Evolutionary conservation across 2,329 filamentous ascomycete species (phyloP), one percentile per base, ranked within the genome.

Genomic region (Celoporthe dispersa): DNA sequence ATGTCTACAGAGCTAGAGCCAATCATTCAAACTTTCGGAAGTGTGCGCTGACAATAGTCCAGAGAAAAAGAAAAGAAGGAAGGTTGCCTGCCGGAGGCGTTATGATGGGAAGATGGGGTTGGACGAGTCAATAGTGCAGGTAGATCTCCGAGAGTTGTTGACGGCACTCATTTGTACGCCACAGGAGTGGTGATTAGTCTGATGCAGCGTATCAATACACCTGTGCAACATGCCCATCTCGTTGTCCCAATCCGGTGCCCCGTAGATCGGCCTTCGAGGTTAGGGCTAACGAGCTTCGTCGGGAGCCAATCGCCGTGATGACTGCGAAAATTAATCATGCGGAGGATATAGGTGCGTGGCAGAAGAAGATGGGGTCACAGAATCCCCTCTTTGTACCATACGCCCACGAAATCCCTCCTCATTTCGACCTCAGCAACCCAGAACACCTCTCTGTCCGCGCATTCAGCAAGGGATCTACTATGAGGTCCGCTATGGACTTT

Each of bases 311-410:
- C 16, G 28, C 12, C n/a, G 51, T 48, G 12, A 66, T 66, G 64
- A 35, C 35, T 12, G 28, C 35, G 19, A 44, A 28, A 25, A 60
- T 25, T 19, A 28, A 59, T 6, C 35, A 60, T 9, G 51, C 1
- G 11, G 51, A 35, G 14, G 35, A 66, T 25, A 48, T 37, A 7
- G 53, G 37, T 16, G 51, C 44, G 19, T 51, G 55, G 64, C 31
- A 31, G 37, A 37, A 12, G 48, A 6, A 48, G 11, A 48, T 59
- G 33, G 64, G 55, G 19, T 39, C 41, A 6, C 31, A 64, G 16
- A 48, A 67, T 12, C n/a, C 44, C 22, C 14, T 16, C 53, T 14
- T 64, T 64, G 66, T 60, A 66, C 68, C 66, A 35, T 25, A 19
- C 62, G 25, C 64, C 31, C 37, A 51, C 39, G 51, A 55, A 44